phyloP scores from a whole-genome alignment of 139 green algal species.

The Microglena sp. region DNA sequence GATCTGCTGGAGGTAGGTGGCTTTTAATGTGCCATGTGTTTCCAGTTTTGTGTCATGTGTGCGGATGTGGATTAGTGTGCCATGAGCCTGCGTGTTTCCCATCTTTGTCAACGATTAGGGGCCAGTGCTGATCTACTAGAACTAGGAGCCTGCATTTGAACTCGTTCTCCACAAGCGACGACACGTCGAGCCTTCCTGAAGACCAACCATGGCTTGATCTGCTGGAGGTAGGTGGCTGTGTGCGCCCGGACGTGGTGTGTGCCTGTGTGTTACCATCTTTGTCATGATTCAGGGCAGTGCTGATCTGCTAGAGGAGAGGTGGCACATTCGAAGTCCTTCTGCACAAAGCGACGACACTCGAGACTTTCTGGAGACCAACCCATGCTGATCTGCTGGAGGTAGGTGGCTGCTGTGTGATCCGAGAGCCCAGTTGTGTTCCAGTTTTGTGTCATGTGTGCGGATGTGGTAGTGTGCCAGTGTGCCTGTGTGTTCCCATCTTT shows the following conservation, averaged over 20 bases:
- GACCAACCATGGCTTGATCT: slow-evolving; percentile 58
- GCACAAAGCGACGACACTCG: slow-evolving; percentile 72
- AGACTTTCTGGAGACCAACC: slow-evolving; percentile 53
- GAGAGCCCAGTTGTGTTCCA: too few relatives aligned
- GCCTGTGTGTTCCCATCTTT: background rate
- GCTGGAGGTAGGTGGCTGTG: too few relatives aligned
- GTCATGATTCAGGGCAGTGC: background rate
- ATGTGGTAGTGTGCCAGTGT: too few relatives aligned
- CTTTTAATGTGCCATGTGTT: too few relatives aligned
- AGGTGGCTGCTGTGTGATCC: too few relatives aligned
- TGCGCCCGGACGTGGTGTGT: too few relatives aligned
- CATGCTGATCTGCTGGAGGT: slow-evolving; percentile 65
- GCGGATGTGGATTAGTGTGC: too few relatives aligned
- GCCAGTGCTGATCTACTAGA: too few relatives aligned
- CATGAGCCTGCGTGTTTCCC: background rate
- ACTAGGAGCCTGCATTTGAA: too few relatives aligned
- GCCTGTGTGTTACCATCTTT: background rate
- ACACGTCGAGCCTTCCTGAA: slow-evolving; percentile 91
- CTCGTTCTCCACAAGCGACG: slow-evolving; percentile 69
- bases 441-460: too few relatives aligned
- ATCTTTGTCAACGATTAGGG: background rate
- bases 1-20: slow-evolving; percentile 68
- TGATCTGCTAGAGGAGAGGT: too few relatives aligned
- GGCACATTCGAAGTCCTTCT: slow-evolving; percentile 88
- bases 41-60: too few relatives aligned